Evolutionary conservation across 768 basidiomycete genomes (phyloP).

Genomic region (Serendipita sp.): DNA sequence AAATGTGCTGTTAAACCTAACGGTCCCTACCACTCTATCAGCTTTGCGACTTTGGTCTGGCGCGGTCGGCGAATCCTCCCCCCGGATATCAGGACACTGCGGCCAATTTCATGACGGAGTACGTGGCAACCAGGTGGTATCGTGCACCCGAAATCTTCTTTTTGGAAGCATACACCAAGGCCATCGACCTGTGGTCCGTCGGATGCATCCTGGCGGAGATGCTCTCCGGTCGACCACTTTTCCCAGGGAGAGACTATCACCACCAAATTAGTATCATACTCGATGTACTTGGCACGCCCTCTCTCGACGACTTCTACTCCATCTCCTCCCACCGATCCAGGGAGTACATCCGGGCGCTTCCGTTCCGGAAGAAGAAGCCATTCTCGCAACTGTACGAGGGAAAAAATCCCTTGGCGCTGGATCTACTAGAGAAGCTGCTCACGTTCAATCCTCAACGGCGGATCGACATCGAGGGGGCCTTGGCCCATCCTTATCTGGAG

Average conservation of each 20-base stretch:
- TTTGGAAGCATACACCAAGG: constrained; percentile 22
- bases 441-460: constrained; percentile 78
- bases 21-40: constrained; percentile 17
- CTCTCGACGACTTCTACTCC: constrained; percentile 88
- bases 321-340: constrained; percentile 67
- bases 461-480: constrained; percentile 74
- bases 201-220: constrained; percentile 84
- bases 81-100: constrained; percentile 60
- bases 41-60: constrained; percentile 81
- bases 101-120: constrained; percentile 81
- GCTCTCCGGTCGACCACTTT: constrained; percentile 80
- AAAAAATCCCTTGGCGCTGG: constrained; percentile 45
- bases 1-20: constrained; percentile 1
- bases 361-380: constrained; percentile 66
- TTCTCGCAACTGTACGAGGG: constrained; percentile 57
- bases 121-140: constrained; percentile 97
- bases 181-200: constrained; percentile 72
- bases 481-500: constrained; percentile 83
- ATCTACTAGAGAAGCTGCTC: constrained; percentile 64
- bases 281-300: constrained; percentile 82
- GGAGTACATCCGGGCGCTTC: constrained; percentile 78
- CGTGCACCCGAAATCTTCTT: constrained; percentile 97
- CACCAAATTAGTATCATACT: constrained; percentile 87
- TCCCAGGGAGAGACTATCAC: constrained; percentile 93
- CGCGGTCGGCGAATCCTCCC: constrained; percentile 59